Evolutionary conservation across 768 basidiomycete species (phyloP).

Genomic region (Lactarius trivialis): DNA sequence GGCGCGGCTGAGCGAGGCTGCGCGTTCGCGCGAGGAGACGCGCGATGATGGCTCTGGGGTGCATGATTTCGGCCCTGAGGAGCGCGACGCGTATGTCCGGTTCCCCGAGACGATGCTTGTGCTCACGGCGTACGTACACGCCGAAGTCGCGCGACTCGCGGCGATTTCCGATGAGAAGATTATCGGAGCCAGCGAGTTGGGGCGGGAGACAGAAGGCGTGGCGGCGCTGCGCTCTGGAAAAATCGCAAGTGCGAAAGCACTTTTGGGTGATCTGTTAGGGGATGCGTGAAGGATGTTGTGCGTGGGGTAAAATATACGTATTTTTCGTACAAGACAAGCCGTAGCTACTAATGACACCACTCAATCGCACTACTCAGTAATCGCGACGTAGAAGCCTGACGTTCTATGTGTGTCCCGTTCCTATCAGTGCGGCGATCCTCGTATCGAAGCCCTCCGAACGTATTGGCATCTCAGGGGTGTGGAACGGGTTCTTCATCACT

Average conservation of each 20-base stretch:
- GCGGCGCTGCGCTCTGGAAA: conserved; percentile 13
- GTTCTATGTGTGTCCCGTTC: conserved; percentile 12
- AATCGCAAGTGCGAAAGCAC: conserved; percentile 6
- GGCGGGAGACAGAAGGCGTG: conserved; percentile 17
- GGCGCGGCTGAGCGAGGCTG: conserved; percentile 46
- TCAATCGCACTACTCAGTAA: conserved; percentile 4
- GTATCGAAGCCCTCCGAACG: conserved; percentile 84
- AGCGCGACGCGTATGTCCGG: conserved; percentile 61
- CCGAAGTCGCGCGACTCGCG: conserved; percentile 19
- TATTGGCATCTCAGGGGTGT: conserved; percentile 99
- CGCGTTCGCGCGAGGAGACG: conserved; percentile 48
- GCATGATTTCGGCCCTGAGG: conserved; percentile 54
- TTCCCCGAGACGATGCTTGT: conserved; percentile 72
- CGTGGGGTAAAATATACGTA: neutral
- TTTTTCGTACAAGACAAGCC: neutral
- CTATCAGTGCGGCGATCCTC: conserved; percentile 53
- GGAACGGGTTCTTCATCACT: conserved; percentile 99
- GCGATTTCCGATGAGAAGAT: conserved; percentile 15
- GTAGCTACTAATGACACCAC: conserved; percentile 14
- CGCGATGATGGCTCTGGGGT: conserved; percentile 67
- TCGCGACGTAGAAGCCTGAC: neutral
- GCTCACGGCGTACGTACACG: conserved; percentile 38
- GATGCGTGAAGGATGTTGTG: neutral
- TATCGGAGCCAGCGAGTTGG: conserved; percentile 9
- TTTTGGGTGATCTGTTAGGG: conserved; percentile 3